Conservation (phyloP, 148 eudicot species). For the Hydrangea macrophylla region DNA sequence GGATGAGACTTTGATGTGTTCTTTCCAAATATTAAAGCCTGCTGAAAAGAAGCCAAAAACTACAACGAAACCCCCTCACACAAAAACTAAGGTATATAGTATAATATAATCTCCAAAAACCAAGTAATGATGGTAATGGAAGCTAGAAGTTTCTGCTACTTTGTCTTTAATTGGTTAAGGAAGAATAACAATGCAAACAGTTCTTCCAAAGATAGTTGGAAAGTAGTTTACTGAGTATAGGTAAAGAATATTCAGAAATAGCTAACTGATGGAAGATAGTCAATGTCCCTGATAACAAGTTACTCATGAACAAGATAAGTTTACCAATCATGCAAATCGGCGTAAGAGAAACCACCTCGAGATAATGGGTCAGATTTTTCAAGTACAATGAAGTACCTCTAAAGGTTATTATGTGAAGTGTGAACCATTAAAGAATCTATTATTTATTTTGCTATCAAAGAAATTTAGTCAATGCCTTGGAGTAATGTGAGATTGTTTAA, state of each 20-base stretch:
- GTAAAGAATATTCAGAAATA: neutral
- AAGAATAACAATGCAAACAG: neutral
- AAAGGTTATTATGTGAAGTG: neutral
- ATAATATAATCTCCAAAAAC: neutral
- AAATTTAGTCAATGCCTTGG: too few species aligned
- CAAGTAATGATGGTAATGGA: neutral
- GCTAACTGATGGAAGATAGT: neutral
- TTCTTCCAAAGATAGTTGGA: neutral
- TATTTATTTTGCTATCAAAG: too few species aligned
- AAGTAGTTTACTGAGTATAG: neutral
- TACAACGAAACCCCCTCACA: conserved; percentile 28
- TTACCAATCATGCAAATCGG: neutral
- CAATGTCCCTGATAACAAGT: neutral
- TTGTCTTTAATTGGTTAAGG: neutral
- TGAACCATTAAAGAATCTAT: too few species aligned
- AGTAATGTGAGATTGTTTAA: too few species aligned
- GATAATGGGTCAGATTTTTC: neutral
- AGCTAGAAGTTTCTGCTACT: neutral
- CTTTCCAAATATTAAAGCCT: conserved; percentile 51
- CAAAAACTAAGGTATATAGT: conserved; percentile 29
- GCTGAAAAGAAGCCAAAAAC: conserved; percentile 50
- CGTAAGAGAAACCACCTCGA: neutral
- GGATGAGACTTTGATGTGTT: conserved; percentile 50
- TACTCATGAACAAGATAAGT: neutral
- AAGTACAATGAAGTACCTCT: neutral